Percentiles rank a stretch among this genome's conserved stretches.
phyloP scores from a whole-genome alignment of 176 grass and related monocot genomes.

The Aegilops longissima region DNA sequence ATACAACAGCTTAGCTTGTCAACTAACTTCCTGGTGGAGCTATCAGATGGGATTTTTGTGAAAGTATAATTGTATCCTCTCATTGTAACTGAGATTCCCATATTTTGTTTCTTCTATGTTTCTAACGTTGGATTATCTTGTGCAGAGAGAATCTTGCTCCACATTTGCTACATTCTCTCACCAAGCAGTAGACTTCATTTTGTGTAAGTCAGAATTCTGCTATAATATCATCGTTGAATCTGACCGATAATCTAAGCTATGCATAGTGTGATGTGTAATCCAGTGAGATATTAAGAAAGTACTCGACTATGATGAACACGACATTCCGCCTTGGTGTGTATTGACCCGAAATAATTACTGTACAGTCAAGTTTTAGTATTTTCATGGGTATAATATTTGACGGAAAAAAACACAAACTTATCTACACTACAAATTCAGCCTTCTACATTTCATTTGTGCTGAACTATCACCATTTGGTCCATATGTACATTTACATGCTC shows the following conservation, averaged over 20 bases:
- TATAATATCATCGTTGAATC: not conserved
- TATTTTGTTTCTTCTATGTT: not conserved
- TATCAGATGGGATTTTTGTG: constrained; percentile 57
- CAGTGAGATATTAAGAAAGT: not conserved
- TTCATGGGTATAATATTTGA: not conserved
- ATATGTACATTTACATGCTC: not conserved
- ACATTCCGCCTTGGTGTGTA: not conserved
- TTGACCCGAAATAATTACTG: not conserved
- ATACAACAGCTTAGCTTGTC: constrained; percentile 71
- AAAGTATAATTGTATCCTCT: constrained; percentile 50
- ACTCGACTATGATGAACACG: not conserved
- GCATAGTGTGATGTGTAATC: not conserved
- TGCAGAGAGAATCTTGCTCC: constrained; percentile 49
- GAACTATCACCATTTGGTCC: not conserved
- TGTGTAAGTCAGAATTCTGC: constrained; percentile 40
- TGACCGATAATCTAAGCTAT: not conserved
- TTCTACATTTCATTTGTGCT: not conserved
- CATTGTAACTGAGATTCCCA: not conserved
- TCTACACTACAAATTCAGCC: not conserved
- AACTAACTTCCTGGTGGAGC: constrained; percentile 76
- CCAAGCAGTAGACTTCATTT: constrained; percentile 91
- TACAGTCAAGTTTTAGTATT: not conserved
- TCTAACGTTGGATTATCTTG: constrained; percentile 36
- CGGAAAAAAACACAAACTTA: not conserved
- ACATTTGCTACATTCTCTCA: constrained; percentile 83